These are phyloP conservation scores for Poa annua DNA, from an alignment of 176 grass and related monocot genomes.

Conservation along the genomic window DNA sequence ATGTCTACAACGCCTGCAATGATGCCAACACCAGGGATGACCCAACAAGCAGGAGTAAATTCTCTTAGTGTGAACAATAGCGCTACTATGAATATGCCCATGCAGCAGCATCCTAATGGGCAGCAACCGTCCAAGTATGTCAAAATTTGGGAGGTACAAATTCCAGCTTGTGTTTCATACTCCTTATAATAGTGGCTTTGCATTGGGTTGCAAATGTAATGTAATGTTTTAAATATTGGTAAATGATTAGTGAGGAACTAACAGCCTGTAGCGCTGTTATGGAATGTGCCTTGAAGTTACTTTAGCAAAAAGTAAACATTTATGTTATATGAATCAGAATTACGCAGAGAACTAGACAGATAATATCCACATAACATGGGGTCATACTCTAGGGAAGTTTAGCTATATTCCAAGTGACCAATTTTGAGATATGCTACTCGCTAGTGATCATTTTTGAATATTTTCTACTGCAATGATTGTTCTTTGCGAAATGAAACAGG, in stretches of 20 bases:
- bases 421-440: neutral
- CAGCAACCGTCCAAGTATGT: constrained; percentile 91
- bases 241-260: neutral
- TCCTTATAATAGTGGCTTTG: constrained; percentile 22
- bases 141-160: constrained; percentile 96
- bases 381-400: neutral
- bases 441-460: neutral
- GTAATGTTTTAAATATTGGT: neutral
- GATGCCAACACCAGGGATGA: constrained; percentile 90
- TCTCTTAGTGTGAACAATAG: constrained; percentile 68
- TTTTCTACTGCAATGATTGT: neutral
- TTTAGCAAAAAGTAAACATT: neutral
- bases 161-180: constrained; percentile 29
- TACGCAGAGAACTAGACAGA: neutral
- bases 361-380: neutral
- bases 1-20: constrained; percentile 72
- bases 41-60: constrained; percentile 74
- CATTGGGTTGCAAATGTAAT: constrained; percentile 24
- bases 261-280: neutral
- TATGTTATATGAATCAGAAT: constrained; percentile 7
- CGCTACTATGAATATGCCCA: constrained; percentile 79
- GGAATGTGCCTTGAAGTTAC: neutral
- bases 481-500: neutral
- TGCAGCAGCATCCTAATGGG: constrained; percentile 61
- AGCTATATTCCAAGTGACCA: neutral